Conservation (phyloP, 2,329 filamentous ascomycete species). For the Paracorniculantispora psalliotae region DNA sequence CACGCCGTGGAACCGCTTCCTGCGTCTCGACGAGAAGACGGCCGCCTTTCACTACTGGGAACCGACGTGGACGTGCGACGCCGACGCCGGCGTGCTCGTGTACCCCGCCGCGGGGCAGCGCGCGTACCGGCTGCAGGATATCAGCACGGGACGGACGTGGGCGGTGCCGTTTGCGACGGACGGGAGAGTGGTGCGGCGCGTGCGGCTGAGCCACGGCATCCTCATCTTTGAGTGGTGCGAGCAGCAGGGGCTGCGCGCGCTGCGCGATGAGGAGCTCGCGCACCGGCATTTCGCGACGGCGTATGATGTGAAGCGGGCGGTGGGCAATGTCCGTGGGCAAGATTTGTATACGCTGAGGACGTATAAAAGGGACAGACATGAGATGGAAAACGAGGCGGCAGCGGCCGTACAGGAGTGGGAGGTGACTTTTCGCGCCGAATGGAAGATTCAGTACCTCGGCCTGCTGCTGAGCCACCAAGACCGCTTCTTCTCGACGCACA, state of each 20-base stretch:
- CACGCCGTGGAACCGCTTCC: conserved; percentile 40
- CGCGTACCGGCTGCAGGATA: conserved; percentile 43
- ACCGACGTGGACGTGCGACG: conserved; percentile 49
- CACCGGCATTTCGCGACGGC: conserved; percentile 57
- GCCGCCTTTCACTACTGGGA: conserved; percentile 42
- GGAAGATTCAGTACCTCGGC: conserved; percentile 55
- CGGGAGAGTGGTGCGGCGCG: conserved; percentile 47
- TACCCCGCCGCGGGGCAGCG: conserved; percentile 35
- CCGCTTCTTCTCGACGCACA: conserved; percentile 60
- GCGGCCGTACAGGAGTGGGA: conserved; percentile 29
- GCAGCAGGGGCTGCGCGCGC: conserved; percentile 42
- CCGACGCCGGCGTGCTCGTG: conserved; percentile 50
- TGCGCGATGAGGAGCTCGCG: conserved; percentile 40
- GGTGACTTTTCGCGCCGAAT: conserved; percentile 51
- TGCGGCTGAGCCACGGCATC: conserved; percentile 48
- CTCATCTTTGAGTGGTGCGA: conserved; percentile 63
- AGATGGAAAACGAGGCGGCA: not conserved
- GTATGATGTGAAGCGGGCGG: conserved; percentile 41
- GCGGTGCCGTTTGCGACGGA: conserved; percentile 46
- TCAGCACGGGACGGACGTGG: conserved; percentile 38
- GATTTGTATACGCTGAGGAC: not conserved
- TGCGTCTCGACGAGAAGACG: conserved; percentile 37
- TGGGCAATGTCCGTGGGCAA: conserved; percentile 12
- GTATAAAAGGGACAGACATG: not conserved
- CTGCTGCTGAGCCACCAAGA: conserved; percentile 50